These are phyloP conservation scores for Blastobotrys petasosporus DNA, from an alignment of 1,139 yeast species.

Conservation along the genomic window DNA sequence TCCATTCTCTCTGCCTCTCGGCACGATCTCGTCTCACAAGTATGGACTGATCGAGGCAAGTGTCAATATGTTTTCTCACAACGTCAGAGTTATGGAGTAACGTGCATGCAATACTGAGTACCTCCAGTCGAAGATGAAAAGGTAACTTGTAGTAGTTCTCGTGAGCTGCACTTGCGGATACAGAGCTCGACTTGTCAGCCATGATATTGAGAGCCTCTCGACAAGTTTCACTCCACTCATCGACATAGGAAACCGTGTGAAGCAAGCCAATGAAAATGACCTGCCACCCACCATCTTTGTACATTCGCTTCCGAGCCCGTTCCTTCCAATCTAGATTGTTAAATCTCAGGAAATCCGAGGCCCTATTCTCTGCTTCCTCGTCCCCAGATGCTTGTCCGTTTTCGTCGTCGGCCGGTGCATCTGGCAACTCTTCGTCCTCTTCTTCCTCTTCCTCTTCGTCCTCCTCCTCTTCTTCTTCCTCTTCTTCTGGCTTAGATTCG, in stretches of 20 bases:
- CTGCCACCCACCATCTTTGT: conserved; percentile 84
- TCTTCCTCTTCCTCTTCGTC: conserved; percentile 19
- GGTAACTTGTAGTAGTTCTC: conserved; percentile 48
- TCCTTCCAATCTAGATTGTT: conserved; percentile 71
- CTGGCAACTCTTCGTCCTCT: conserved; percentile 20
- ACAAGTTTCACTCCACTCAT: conserved; percentile 46
- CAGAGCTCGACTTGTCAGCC: conserved; percentile 51
- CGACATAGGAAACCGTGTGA: conserved; percentile 48
- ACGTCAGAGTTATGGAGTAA: conserved; percentile 52
- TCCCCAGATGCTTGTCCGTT: conserved; percentile 22
- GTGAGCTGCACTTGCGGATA: conserved; percentile 47
- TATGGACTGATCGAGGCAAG: conserved; percentile 60
- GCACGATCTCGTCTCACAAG: conserved; percentile 60
- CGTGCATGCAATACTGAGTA: conserved; percentile 51
- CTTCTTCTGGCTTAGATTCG: conserved; percentile 8
- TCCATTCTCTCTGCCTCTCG: conserved; percentile 61
- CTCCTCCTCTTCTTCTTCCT: conserved; percentile 20
- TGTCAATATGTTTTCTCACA: conserved; percentile 62
- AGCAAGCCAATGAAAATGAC: conserved; percentile 68
- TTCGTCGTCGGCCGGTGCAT: conserved; percentile 15
- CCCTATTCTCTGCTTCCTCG: conserved; percentile 18
- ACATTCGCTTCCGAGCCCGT: conserved; percentile 64
- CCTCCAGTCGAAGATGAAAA: conserved; percentile 45
- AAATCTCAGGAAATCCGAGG: conserved; percentile 48
- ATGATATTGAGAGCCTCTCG: conserved; percentile 43